Evolutionary conservation across 805 yeast species (phyloP).

Genomic region (Novakomyces olei): DNA sequence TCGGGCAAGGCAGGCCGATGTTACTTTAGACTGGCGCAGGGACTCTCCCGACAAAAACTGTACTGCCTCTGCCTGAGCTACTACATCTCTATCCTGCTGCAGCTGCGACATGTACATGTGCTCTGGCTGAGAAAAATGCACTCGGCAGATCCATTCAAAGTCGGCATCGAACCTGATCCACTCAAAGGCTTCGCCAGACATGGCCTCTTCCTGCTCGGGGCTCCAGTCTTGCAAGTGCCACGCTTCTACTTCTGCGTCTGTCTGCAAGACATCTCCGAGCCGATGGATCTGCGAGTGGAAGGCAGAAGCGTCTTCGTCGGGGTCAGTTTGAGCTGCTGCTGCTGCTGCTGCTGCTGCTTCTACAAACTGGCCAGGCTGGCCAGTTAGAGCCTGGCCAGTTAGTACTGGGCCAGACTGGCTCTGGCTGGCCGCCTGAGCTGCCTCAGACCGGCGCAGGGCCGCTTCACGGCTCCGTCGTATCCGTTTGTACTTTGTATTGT

Average conservation of each 20-base stretch:
- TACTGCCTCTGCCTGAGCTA: slow-evolving; percentile 77
- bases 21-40: slow-evolving; percentile 31
- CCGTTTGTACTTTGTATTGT: slow-evolving; percentile 80
- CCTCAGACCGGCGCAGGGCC: not conserved
- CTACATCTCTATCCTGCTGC: slow-evolving; percentile 87
- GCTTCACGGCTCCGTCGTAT: slow-evolving; percentile 32
- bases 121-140: slow-evolving; percentile 71
- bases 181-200: slow-evolving; percentile 73
- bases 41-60: slow-evolving; percentile 38
- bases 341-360: too few relatives aligned
- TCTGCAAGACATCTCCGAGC: slow-evolving; percentile 56
- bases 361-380: slow-evolving; percentile 6
- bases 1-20: slow-evolving; percentile 56
- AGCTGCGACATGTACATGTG: slow-evolving; percentile 87
- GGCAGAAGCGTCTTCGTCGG: slow-evolving; percentile 13
- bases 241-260: slow-evolving; percentile 33
- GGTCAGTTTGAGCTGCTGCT: slow-evolving; percentile 10
- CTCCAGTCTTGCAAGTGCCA: slow-evolving; percentile 62
- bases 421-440: too few relatives aligned
- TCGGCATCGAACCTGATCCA: slow-evolving; percentile 98
- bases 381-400: slow-evolving; percentile 11
- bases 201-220: slow-evolving; percentile 42
- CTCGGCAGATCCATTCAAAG: slow-evolving; percentile 81
- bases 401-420: slow-evolving; percentile 13
- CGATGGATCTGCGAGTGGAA: slow-evolving; percentile 27